Percentiles rank a stretch among this genome's conserved stretches.
Conservation (phyloP, 805 yeast genomes). For the Metschnikowia lunata region DNA sequence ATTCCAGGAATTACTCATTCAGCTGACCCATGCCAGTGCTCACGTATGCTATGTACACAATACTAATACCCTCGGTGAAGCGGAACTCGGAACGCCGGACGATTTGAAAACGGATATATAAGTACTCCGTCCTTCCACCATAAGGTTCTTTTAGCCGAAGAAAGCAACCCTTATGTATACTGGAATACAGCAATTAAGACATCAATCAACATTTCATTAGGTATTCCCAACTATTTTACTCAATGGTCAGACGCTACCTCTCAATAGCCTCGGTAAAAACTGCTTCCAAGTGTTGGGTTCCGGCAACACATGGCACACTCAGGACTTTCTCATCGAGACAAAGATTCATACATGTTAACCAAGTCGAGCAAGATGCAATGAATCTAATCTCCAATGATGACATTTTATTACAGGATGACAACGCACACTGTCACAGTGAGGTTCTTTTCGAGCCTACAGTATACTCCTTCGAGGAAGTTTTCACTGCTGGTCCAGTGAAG, state of each 20-base stretch:
- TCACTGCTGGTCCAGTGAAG: constrained; percentile 43
- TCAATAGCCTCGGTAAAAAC: constrained; percentile 36
- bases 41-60: too few relatives aligned
- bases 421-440: constrained; percentile 2
- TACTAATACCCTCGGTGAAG: too few relatives aligned
- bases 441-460: constrained; percentile 36
- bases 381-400: constrained; percentile 35
- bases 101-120: too few relatives aligned
- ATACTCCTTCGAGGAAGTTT: constrained; percentile 38
- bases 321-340: constrained; percentile 36
- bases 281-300: constrained; percentile 42
- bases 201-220: too few relatives aligned
- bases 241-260: constrained; percentile 28
- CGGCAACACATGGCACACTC: constrained; percentile 12
- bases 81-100: too few relatives aligned
- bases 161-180: too few relatives aligned
- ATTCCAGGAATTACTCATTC: too few relatives aligned
- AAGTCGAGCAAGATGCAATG: constrained; percentile 21
- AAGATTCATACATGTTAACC: constrained; percentile 33
- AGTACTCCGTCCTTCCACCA: too few relatives aligned
- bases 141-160: too few relatives aligned
- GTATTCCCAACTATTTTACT: too few relatives aligned
- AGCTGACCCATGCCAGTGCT: too few relatives aligned
- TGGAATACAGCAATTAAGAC: too few relatives aligned
- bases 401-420: constrained; percentile 17